Evolutionary conservation across 73 alveolate genomes (phyloP), one percentile per base, ranked within the genome.

Genomic region (Chromera velia): DNA sequence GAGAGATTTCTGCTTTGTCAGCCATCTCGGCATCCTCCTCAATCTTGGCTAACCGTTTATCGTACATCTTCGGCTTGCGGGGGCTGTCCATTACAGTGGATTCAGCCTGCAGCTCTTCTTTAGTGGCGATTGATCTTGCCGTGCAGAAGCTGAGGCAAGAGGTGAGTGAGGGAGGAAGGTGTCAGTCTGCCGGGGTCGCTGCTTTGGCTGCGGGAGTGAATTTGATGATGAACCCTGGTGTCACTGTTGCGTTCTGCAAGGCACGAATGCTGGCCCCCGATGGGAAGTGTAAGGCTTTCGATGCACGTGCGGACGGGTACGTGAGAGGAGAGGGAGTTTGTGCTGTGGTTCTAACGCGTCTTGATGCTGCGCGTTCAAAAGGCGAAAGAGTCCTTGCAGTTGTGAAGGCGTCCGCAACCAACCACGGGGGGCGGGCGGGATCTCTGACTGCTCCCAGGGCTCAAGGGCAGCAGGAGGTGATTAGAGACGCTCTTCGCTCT

Each of bases 51-150:
- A 40, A 40, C 13, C 55, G 55, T 13, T 7, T 40, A 24, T 31
- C 49, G 49, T 78, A 78, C 79, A 78, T 78, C 73, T 78, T 78
- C 46, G 85, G 85, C 6, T 32, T 72, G 48, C 45, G 70, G 80
- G 86, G 86, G 32, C 86, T 80, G 27, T 66, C 79, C 48, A 27
- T 80, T 32, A 69, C 86, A 28, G 32, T 32, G 31, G 73, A 28
- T 47, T 9, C 46, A 28, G 46, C 10, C 32, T 40, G 55, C 55
- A 7, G 22, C 55, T 40, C 55, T 4, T 40, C 55, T 13, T 13
- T 40, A 4, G 13, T 40, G 22, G 55, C 55, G 4, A 13, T 40
- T 13, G 55, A 40, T 13, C 55, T 40, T 13, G 55, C 22, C 55
- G 55, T 40, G 4, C 4, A 40, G 55, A 13, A 4, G 13, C 55